Evolutionary conservation across 192 early-diverging fungal genomes (phyloP).

Genomic region (Coemansia guatemalensis): DNA sequence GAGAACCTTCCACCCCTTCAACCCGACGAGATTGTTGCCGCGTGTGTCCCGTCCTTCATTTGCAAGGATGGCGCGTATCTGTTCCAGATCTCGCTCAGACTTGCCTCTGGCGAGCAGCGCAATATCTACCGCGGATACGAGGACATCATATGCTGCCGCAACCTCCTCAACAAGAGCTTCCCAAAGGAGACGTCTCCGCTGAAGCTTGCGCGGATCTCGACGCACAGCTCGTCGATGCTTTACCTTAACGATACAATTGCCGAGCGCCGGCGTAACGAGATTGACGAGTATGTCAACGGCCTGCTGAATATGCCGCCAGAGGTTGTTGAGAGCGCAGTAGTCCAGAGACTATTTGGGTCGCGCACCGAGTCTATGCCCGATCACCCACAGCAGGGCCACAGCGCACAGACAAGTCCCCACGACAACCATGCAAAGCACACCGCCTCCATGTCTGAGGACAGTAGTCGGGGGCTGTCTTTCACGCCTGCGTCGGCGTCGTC

Average conservation of each 20-base stretch:
- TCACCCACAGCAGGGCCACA: constrained; percentile 7
- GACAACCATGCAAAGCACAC: constrained; percentile 22
- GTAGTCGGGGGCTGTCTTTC: constrained; percentile 21
- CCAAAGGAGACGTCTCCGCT: constrained; percentile 58
- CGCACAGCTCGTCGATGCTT: constrained; percentile 65
- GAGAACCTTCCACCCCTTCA: constrained; percentile 45
- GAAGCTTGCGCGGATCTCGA: constrained; percentile 53
- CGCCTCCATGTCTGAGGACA: constrained; percentile 36
- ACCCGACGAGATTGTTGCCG: constrained; percentile 47
- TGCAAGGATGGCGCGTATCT: constrained; percentile 70
- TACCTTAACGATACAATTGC: constrained; percentile 68
- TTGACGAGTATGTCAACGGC: constrained; percentile 68
- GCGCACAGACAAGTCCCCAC: constrained; percentile 1
- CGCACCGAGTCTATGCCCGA: constrained; percentile 15
- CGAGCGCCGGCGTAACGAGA: constrained; percentile 61
- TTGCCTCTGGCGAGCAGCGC: constrained; percentile 57
- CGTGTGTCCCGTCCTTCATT: constrained; percentile 65
- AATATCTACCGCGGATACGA: constrained; percentile 73
- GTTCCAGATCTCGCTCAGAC: constrained; percentile 63
- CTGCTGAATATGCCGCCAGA: constrained; percentile 59
- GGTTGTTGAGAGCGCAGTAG: constrained; percentile 50
- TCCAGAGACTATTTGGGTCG: constrained; percentile 51
- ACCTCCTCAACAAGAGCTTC: constrained; percentile 64
- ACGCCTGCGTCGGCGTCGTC: constrained; percentile 47
- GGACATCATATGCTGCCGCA: constrained; percentile 79